Evolutionary conservation across 306 rosid species (phyloP), one percentile per base, ranked within the genome.

Genomic region (Nissolia schottii): DNA sequence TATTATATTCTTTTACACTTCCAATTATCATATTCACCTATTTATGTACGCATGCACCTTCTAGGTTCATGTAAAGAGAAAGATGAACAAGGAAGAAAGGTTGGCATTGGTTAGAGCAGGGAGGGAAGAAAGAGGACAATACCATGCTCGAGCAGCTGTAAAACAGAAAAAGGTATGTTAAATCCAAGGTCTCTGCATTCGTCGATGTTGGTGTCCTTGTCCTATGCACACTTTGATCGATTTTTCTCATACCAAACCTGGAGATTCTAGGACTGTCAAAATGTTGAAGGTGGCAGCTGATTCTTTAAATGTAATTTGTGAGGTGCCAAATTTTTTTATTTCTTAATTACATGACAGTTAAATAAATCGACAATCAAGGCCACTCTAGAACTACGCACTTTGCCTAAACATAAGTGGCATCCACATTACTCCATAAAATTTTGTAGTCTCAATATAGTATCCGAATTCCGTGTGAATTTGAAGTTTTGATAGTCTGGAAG

Each of bases 71-170:
- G 79, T 88, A 19, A 81, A 74, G 81, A 88, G 64, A 77, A 90
- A 78, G 87, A 11, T 88, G 55, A 93, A 56, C 85, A 90, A 93
- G 86, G 96, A 85, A 6, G 93, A 90, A 77, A 88, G 86, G 65
- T 59, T 90, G 82, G 89, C 82, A 20, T 76, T 85, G 38, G 90
- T 90, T 77, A 87, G 74, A 80, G 97, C 86, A 25, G 98, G 98
- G 56, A 85, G 98, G 80, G 97, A 88, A 76, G 98, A 88, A 5
- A 87, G 96, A 85, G 96, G 88, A 71, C 67, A 83, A 88, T 93
- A 89, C 71, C 80, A 77, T 62, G 83, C 98, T 78, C 79, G 83
- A 71, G 74, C 94, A 7, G 96, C 97, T 24, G 81, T 93, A 14
- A 90, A 90, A 79, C 93, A 93, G 86, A 89, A 87, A 74, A 93